These are phyloP conservation scores for Ophiosphaerella narmari DNA, from an alignment of 2,329 filamentous ascomycete species.

Conservation along the genomic window DNA sequence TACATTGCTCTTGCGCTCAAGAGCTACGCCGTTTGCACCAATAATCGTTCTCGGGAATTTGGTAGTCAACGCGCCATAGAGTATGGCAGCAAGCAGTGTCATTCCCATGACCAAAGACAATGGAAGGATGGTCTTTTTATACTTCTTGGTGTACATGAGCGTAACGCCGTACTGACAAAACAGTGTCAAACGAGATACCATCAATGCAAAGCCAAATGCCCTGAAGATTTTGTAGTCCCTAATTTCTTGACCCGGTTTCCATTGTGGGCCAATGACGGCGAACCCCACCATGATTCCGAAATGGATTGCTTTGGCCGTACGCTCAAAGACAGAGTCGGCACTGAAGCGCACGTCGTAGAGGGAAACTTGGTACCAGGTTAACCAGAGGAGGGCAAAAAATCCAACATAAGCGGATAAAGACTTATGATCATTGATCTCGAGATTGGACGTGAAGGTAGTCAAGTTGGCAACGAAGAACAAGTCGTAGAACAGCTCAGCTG, in stretches of 20 bases:
- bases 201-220: slow-evolving; percentile 45
- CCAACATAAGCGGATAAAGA: slow-evolving; percentile 53
- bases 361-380: slow-evolving; percentile 69
- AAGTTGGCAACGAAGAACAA: slow-evolving; percentile 65
- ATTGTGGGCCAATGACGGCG: slow-evolving; percentile 59
- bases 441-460: slow-evolving; percentile 62
- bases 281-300: slow-evolving; percentile 69
- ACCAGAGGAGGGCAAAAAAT: slow-evolving; percentile 66
- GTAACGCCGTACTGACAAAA: slow-evolving; percentile 47
- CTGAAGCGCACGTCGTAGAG: slow-evolving; percentile 70
- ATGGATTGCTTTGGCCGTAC: slow-evolving; percentile 62
- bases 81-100: slow-evolving; percentile 39
- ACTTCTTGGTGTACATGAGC: slow-evolving; percentile 38
- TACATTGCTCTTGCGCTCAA: slow-evolving; percentile 32
- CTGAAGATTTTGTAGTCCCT: slow-evolving; percentile 52
- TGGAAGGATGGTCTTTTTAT: slow-evolving; percentile 36
- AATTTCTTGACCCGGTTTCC: slow-evolving; percentile 43
- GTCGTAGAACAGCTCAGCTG: slow-evolving; percentile 64
- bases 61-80: slow-evolving; percentile 40
- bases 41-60: slow-evolving; percentile 25
- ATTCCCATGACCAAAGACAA: slow-evolving; percentile 40
- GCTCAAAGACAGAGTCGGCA: slow-evolving; percentile 67
- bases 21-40: slow-evolving; percentile 1
- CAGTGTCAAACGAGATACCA: slow-evolving; percentile 44
- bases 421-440: slow-evolving; percentile 59